Evolutionary conservation across 768 basidiomycete genomes (phyloP).

Genomic region (Trametopsis cervina): DNA sequence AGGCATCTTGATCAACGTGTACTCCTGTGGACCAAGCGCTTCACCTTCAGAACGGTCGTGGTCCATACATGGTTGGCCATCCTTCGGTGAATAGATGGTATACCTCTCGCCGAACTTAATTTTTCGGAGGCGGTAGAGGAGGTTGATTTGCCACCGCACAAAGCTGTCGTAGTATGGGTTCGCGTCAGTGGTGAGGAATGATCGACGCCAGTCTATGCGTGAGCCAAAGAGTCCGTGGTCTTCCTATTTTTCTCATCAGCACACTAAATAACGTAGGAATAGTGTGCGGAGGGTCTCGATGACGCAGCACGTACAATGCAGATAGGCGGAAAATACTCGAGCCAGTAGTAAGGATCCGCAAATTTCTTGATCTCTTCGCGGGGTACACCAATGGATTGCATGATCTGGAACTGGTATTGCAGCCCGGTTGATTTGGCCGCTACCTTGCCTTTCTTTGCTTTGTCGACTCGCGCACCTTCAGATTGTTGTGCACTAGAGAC

Average conservation of each 20-base stretch:
- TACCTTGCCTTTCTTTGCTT: conserved; percentile 94
- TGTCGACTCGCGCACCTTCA: conserved; percentile 40
- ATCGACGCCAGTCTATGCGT: conserved; percentile 94
- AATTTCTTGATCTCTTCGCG: conserved; percentile 91
- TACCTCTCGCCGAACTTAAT: conserved; percentile 98
- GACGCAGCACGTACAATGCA: conserved; percentile 52
- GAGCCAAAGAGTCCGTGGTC: conserved; percentile 90
- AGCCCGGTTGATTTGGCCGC: conserved; percentile 89
- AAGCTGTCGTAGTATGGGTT: conserved; percentile 98
- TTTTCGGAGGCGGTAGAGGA: conserved; percentile 76
- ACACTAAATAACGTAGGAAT: not conserved
- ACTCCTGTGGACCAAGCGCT: conserved; percentile 91
- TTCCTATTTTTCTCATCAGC: conserved; percentile 24
- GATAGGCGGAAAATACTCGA: conserved; percentile 93
- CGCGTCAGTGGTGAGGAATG: conserved; percentile 88
- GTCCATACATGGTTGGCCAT: conserved; percentile 99
- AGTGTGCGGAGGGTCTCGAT: not conserved
- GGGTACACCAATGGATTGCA: conserved; percentile 90
- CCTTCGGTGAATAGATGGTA: conserved; percentile 97
- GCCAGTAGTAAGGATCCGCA: conserved; percentile 91
- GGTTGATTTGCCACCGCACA: conserved; percentile 97
- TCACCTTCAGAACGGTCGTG: conserved; percentile 96
- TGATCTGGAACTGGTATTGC: conserved; percentile 98
- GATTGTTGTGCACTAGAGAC: not conserved
- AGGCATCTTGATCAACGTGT: conserved; percentile 92